These are phyloP conservation scores for Eutrema yunnanense DNA, from an alignment of 345 rosid species.

Conservation along the genomic window DNA sequence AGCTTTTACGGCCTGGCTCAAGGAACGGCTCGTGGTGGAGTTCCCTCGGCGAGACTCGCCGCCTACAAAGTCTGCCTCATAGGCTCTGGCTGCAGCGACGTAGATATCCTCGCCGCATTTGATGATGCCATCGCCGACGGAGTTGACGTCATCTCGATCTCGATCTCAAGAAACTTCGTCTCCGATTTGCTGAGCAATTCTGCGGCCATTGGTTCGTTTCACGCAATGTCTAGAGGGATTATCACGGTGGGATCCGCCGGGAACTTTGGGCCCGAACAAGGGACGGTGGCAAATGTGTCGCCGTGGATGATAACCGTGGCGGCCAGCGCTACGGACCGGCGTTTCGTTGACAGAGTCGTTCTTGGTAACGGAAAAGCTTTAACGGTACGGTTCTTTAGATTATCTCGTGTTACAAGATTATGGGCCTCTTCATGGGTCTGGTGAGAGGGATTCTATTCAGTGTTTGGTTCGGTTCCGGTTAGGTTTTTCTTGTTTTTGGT, in stretches of 20 bases:
- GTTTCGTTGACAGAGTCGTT: constrained; percentile 20
- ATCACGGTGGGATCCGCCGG: constrained; percentile 34
- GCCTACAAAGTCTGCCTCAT: constrained; percentile 12
- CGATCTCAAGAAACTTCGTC: background rate
- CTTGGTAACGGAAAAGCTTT: constrained; percentile 32
- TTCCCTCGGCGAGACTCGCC: constrained; percentile 19
- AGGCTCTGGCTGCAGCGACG: background rate
- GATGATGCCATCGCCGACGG: constrained; percentile 28
- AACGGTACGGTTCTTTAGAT: constrained; percentile 11
- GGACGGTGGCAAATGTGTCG: background rate
- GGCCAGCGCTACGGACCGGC: constrained; percentile 31
- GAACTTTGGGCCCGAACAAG: constrained; percentile 16
- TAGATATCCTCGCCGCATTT: constrained; percentile 13
- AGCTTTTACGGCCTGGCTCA: constrained; percentile 22
- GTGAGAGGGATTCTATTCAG: too few species aligned
- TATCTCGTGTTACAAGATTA: background rate
- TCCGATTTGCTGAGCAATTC: background rate
- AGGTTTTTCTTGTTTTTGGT: background rate
- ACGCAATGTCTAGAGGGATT: constrained; percentile 40
- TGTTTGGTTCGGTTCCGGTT: too few species aligned
- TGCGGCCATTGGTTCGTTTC: constrained; percentile 37
- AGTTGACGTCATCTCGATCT: constrained; percentile 23
- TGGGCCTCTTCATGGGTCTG: too few species aligned
- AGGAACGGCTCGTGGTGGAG: constrained; percentile 29
- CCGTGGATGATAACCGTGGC: constrained; percentile 35